phyloP scores from a whole-genome alignment of 176 grass and related monocot species.

The Cocos nucifera region DNA sequence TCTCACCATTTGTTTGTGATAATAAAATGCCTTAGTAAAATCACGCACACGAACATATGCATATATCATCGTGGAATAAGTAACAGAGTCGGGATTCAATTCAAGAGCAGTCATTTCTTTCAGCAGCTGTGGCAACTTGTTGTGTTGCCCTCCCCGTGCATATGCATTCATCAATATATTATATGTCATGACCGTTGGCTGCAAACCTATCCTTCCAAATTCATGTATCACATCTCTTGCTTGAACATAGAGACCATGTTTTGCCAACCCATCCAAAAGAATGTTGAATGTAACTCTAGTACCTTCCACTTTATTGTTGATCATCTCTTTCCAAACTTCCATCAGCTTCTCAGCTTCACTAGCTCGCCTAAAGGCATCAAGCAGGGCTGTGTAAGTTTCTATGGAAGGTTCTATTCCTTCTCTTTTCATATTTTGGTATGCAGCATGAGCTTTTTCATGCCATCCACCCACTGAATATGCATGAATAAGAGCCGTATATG shows the following conservation, averaged over 20 bases:
- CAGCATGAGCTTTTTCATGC: conserved; percentile 44
- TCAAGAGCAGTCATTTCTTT: conserved; percentile 64
- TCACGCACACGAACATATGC: conserved; percentile 62
- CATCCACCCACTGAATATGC: conserved; percentile 61
- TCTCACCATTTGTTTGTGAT: conserved; percentile 83
- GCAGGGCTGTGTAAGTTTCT: conserved; percentile 61
- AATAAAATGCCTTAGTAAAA: conserved; percentile 80
- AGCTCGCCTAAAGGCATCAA: conserved; percentile 62
- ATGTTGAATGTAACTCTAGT: conserved; percentile 64
- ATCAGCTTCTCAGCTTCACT: conserved; percentile 50
- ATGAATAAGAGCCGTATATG: conserved; percentile 59
- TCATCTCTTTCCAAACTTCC: conserved; percentile 84
- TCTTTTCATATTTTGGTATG: conserved; percentile 67
- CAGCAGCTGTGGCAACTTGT: conserved; percentile 71
- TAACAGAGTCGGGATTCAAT: conserved; percentile 79
- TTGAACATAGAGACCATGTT: conserved; percentile 80
- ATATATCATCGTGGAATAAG: conserved; percentile 80
- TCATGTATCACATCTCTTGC: conserved; percentile 69
- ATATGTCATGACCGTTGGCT: conserved; percentile 68
- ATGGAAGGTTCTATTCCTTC: conserved; percentile 63
- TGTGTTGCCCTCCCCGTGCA: conserved; percentile 80
- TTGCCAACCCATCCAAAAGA: conserved; percentile 76
- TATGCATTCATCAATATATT: conserved; percentile 97
- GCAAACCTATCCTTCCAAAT: conserved; percentile 60
- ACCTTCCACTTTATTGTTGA: conserved; percentile 41